These are phyloP conservation scores for Microthlaspi erraticum DNA, from an alignment of 345 rosid genomes.

Conservation along the genomic window DNA sequence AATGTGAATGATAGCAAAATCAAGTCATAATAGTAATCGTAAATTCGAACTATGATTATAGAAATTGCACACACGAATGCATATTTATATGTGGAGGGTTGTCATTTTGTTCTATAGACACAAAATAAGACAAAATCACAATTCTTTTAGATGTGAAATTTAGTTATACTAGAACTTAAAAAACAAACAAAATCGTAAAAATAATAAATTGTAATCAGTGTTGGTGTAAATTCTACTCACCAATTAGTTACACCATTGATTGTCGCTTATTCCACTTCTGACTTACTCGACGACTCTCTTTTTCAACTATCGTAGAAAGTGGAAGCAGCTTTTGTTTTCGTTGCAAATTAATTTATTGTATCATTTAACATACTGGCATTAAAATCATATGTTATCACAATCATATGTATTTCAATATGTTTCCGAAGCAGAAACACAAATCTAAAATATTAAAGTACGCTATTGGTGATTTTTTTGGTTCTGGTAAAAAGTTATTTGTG, in stretches of 20 bases:
- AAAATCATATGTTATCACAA: too few species aligned
- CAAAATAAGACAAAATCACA: background rate
- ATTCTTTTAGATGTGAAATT: background rate
- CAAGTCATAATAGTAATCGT: too few species aligned
- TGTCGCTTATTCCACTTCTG: constrained; percentile 14
- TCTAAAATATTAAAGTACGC: too few species aligned
- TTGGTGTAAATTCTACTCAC: constrained; percentile 20
- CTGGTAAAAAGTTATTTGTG: too few species aligned
- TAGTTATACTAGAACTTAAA: background rate
- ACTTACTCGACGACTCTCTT: constrained; percentile 26
- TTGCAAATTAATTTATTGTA: background rate
- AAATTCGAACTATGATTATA: constrained; percentile 5
- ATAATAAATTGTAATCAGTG: constrained; percentile 9
- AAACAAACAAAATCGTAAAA: background rate
- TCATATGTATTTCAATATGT: too few species aligned
- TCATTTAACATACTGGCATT: too few species aligned
- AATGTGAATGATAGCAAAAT: constrained; percentile 13
- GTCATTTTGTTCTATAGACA: constrained; percentile 2
- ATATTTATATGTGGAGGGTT: constrained; percentile 10
- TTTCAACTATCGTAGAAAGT: constrained; percentile 19
- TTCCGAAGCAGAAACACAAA: too few species aligned
- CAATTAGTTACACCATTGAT: constrained; percentile 17
- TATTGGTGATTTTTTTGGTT: too few species aligned
- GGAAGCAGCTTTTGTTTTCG: constrained; percentile 4
- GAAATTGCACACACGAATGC: constrained; percentile 26